Evolutionary conservation across 768 basidiomycete genomes (phyloP), one percentile per base, ranked within the genome.

Genomic region (Lactifluus pinguis): DNA sequence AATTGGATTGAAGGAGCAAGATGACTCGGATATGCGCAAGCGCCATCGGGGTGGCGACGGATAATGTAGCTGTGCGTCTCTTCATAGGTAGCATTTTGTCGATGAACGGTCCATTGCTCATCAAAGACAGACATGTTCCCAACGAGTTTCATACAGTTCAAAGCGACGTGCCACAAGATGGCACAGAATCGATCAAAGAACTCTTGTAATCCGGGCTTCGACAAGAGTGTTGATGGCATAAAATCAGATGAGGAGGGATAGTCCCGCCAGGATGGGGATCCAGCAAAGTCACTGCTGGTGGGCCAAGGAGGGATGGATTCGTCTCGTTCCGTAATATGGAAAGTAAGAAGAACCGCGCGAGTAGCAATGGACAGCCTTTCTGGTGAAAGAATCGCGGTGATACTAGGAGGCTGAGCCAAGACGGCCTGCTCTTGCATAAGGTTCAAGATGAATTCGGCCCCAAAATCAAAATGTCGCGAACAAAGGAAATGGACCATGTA

Each of bases 121-220:
- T 97, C 93, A 58, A 92, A 85, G 34, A 95, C 76, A 15, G 86
- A 84, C 85, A 95, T 89, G 41, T 77, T 73, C 1, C 88, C 89
- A 7, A 91, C 82, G 4, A 79, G 70, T 57, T 83, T 82, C 67
- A 80, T 80, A 67, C 85, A 90, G 7, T 80, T 66, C 4, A 73
- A 74, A 0, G 85, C 81, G 49, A 94, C 78, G 44, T 74, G 72
- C 13, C 78, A 80, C 2, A 92, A 73, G 1, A 80, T 77, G 0
- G 79, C 73, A 14, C 82, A 81, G 63, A 79, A 81, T 21, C 84
- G 80, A 29, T 88, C 84, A 55, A 90, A 76, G 55, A 95, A 85
- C 17, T 86, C 85, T 59, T 82, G 79, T 68, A 92, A 81, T 10
- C 84, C 85, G 1, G 84, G 76, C 67, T 86, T 89, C 15, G 80